phyloP scores from a whole-genome alignment of 148 eudicot genomes.

The Rhododendron simsii region DNA sequence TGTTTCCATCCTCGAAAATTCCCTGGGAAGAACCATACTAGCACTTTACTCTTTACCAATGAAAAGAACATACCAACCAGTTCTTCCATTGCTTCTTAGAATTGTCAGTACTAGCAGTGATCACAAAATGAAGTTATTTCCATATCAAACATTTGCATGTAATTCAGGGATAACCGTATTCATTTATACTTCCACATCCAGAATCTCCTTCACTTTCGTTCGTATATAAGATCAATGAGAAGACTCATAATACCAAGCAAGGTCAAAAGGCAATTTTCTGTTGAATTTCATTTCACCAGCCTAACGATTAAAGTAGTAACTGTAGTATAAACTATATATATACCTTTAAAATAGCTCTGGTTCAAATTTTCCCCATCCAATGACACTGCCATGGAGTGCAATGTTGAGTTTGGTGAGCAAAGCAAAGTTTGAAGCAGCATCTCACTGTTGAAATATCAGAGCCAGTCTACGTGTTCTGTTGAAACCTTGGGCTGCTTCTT shows the following conservation, averaged over 20 bases:
- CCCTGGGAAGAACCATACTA: background rate
- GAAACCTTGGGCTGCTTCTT: conserved; percentile 65
- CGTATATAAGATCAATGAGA: background rate
- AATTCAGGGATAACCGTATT: background rate
- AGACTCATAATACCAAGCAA: background rate
- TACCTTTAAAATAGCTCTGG: background rate
- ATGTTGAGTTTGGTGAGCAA: background rate
- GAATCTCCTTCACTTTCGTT: background rate
- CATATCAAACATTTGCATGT: background rate
- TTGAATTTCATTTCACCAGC: conserved; percentile 4
- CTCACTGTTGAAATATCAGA: conserved; percentile 15
- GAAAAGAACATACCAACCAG: background rate
- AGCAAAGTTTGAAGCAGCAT: background rate
- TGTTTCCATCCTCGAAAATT: background rate
- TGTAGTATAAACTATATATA: background rate
- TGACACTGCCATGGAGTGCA: background rate
- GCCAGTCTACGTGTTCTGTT: conserved; percentile 67
- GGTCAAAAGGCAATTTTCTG: background rate
- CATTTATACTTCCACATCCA: background rate
- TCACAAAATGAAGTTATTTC: background rate
- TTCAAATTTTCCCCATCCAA: background rate
- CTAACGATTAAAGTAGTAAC: too few species aligned
- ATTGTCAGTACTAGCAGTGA: background rate
- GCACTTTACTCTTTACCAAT: background rate
- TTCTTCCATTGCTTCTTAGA: background rate